Conservation (phyloP, 2,329 filamentous ascomycete species). For the Pestalotiopsis sp. region DNA sequence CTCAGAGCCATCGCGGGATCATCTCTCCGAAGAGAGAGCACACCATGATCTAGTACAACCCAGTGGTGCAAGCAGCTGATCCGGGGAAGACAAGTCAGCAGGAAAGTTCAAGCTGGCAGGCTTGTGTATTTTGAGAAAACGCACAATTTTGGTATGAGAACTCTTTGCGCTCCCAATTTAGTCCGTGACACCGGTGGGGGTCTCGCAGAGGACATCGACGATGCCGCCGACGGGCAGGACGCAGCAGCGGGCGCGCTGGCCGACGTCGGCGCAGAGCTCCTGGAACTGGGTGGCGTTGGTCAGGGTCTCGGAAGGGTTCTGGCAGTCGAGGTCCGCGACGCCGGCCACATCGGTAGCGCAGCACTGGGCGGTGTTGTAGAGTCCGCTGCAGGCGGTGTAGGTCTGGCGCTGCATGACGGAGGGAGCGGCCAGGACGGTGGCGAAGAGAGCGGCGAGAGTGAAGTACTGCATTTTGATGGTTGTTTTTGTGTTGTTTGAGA, state of each 20-base stretch:
- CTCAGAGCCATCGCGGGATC: no score
- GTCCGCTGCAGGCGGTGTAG: slow-evolving; percentile 44
- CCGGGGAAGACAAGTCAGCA: no score
- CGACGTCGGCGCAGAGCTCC: slow-evolving; percentile 40
- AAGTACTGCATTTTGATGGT: slow-evolving; percentile 14
- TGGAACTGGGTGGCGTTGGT: slow-evolving; percentile 44
- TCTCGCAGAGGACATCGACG: slow-evolving; percentile 20
- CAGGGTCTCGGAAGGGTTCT: slow-evolving; percentile 41
- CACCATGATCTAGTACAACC: no score
- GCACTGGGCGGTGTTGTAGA: slow-evolving; percentile 53
- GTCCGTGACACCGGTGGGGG: slow-evolving; percentile 10
- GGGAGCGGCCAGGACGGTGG: slow-evolving; percentile 13
- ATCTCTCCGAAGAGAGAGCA: no score
- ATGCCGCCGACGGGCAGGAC: slow-evolving; percentile 46
- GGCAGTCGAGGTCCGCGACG: slow-evolving; percentile 48
- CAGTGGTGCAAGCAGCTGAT: no score
- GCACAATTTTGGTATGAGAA: no score
- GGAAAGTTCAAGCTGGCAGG: no score
- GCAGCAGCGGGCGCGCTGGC: slow-evolving; percentile 55
- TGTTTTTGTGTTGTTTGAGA: neutral
- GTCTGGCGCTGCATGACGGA: slow-evolving; percentile 14
- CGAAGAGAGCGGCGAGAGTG: slow-evolving; percentile 12
- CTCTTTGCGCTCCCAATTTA: slow-evolving; percentile 1
- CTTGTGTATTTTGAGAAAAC: no score
- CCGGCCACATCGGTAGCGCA: slow-evolving; percentile 63